phyloP scores from a whole-genome alignment of 257 asterid species.

The Datura wrightii region DNA sequence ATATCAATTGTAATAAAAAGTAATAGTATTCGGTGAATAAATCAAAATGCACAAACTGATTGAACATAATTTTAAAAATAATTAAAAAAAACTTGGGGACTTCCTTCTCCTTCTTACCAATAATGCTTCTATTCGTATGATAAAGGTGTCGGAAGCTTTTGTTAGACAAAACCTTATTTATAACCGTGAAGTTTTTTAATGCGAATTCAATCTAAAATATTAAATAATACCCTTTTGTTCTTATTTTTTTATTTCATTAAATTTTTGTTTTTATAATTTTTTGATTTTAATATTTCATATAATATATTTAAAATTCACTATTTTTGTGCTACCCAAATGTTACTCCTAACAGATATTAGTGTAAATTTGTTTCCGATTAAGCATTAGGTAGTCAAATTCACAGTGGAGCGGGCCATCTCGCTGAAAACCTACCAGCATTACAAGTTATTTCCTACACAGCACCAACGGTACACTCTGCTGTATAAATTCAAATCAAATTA shows the following conservation, averaged over 20 bases:
- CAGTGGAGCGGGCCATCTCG: neutral
- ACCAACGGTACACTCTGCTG: neutral
- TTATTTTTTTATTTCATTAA: too few species aligned
- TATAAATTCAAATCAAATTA: slow-evolving; percentile 19
- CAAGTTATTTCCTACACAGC: neutral
- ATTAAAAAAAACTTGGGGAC: too few species aligned
- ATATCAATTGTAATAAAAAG: too few species aligned
- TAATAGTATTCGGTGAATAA: too few species aligned
- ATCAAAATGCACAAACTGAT: too few species aligned
- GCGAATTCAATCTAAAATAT: neutral
- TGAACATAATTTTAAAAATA: too few species aligned
- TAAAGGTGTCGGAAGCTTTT: neutral
- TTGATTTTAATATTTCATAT: too few species aligned
- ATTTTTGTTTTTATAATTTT: too few species aligned
- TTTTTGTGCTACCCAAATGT: neutral
- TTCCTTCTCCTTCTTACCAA: neutral
- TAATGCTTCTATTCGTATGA: neutral
- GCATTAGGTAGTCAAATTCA: neutral
- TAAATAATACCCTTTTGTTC: neutral
- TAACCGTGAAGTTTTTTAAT: too few species aligned
- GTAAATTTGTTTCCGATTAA: neutral
- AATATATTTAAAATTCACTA: too few species aligned
- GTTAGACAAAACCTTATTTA: neutral
- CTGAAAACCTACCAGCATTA: neutral
- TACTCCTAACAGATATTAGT: neutral